These are phyloP conservation scores for Solanum sejunctum DNA, from an alignment of 257 asterid species.

Conservation along the genomic window DNA sequence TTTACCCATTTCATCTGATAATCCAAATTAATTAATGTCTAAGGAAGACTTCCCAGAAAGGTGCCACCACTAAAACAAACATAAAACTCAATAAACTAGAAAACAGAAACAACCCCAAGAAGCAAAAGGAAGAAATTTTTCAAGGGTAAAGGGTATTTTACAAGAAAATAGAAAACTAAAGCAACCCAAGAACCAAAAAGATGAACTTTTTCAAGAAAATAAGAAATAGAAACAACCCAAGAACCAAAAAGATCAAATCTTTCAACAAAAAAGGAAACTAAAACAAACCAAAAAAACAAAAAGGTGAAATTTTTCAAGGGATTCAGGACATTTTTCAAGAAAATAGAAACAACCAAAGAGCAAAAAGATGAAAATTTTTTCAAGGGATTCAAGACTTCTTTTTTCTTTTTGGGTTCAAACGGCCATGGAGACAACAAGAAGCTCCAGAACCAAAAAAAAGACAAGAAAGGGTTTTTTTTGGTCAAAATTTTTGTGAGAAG, in stretches of 20 bases:
- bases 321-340: neutral
- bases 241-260: neutral
- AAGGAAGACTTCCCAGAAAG: constrained; percentile 4
- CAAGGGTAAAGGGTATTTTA: neutral
- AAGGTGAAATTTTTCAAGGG: neutral
- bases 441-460: constrained; percentile 3
- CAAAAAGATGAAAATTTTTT: neutral
- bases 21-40: constrained; percentile 21
- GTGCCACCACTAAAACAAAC: neutral
- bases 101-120: neutral
- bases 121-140: neutral
- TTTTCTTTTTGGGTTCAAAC: neutral
- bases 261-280: neutral
- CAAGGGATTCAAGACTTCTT: neutral
- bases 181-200: neutral
- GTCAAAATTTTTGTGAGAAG: constrained; percentile 18
- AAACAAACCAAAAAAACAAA: neutral
- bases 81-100: neutral
- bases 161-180: neutral
- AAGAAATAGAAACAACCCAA: neutral
- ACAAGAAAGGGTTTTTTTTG: constrained; percentile 12
- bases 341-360: neutral
- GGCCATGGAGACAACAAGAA: constrained; percentile 5
- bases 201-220: neutral
- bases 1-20: constrained; percentile 59